Conservation (phyloP, 2,329 filamentous ascomycete genomes). For the Penicillium sp. region DNA sequence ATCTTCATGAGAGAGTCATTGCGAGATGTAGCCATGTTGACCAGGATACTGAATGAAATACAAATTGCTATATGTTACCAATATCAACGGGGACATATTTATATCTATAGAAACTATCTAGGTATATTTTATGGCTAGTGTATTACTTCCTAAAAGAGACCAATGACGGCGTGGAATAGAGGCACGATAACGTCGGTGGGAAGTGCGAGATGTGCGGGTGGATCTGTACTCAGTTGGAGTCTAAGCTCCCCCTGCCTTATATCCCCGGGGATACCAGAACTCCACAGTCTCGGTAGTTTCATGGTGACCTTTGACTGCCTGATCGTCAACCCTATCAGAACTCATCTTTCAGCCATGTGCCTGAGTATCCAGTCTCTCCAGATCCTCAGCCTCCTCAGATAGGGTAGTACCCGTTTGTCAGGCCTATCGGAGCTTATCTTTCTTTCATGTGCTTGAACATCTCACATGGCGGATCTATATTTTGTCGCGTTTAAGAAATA, state of each 20-base stretch:
- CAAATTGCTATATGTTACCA: neutral
- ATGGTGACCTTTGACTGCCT: neutral
- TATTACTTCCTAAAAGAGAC: neutral
- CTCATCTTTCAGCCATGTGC: neutral
- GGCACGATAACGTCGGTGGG: neutral
- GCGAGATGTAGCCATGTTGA: constrained; percentile 6
- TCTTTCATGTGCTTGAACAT: neutral
- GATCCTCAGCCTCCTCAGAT: neutral
- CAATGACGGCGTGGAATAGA: neutral
- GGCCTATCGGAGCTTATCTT: neutral
- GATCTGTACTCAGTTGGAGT: neutral
- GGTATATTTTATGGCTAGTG: neutral
- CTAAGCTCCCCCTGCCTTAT: neutral
- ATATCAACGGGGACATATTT: neutral
- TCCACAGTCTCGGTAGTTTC: neutral
- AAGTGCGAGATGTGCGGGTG: neutral
- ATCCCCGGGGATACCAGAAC: neutral
- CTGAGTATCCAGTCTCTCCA: neutral
- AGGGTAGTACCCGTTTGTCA: neutral
- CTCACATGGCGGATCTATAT: neutral
- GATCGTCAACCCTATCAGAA: neutral
- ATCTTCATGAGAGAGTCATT: constrained; percentile 12
- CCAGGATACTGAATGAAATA: neutral
- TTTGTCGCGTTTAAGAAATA: neutral
- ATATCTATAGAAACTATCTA: neutral